A percentile compares a stretch with the other conserved stretches of the same genome.
These are phyloP conservation scores for Hamamelis virginiana DNA, from an alignment of 164 flowering plant species.

Conservation along the genomic window DNA sequence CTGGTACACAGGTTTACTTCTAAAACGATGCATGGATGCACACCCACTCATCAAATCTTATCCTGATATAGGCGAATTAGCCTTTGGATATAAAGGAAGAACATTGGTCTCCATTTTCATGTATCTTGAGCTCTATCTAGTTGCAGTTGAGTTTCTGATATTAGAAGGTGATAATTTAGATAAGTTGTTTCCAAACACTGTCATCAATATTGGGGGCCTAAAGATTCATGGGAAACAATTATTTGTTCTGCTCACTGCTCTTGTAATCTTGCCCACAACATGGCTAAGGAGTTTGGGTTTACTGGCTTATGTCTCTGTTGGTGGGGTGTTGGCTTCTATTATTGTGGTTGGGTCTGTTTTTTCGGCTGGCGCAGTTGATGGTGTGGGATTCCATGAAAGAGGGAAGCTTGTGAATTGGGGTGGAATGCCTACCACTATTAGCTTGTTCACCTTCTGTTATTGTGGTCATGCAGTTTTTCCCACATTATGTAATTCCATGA, in stretches of 20 bases:
- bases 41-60: constrained; percentile 40
- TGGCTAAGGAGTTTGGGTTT: constrained; percentile 40
- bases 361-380: constrained; percentile 51
- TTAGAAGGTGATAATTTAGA: constrained; percentile 61
- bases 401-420: constrained; percentile 32
- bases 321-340: constrained; percentile 50
- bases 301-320: constrained; percentile 51
- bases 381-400: constrained; percentile 45
- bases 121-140: constrained; percentile 47
- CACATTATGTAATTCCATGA: constrained; percentile 55
- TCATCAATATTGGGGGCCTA: constrained; percentile 17
- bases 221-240: constrained; percentile 35
- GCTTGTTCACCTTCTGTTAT: constrained; percentile 50
- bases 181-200: constrained; percentile 41
- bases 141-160: constrained; percentile 52
- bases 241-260: constrained; percentile 40
- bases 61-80: constrained; percentile 52
- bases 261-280: constrained; percentile 46
- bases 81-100: constrained; percentile 48
- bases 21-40: constrained; percentile 54
- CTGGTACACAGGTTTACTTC: constrained; percentile 60
- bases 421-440: constrained; percentile 45
- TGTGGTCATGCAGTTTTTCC: constrained; percentile 61
- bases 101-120: constrained; percentile 33
- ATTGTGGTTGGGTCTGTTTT: constrained; percentile 32